phyloP scores from a whole-genome alignment of 208 protist species.

The Wallacemonas collosoma region DNA sequence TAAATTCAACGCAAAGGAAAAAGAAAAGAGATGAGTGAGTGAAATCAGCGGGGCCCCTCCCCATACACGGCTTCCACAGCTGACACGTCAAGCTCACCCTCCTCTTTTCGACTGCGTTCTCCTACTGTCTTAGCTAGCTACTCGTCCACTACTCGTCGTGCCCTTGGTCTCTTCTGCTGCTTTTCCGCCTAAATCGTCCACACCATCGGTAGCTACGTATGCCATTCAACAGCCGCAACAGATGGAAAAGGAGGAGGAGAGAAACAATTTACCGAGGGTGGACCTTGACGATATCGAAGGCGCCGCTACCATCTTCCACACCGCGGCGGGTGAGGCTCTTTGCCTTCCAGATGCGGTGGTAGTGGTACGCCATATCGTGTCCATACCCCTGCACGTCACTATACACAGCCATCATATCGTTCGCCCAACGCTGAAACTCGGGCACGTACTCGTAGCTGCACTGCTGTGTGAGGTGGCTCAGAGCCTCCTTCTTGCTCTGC shows the following conservation, averaged over 20 bases:
- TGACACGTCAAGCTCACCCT: no score
- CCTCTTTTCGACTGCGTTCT: no score
- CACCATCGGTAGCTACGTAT: not conserved
- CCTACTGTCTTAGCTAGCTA: no score
- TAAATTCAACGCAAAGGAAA: no score
- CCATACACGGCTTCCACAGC: no score
- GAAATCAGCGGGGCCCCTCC: no score
- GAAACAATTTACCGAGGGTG: conserved; percentile 51
- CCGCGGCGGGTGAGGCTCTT: conserved; percentile 76
- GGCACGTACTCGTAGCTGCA: conserved; percentile 91
- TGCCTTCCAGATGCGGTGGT: conserved; percentile 91
- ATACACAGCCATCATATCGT: conserved; percentile 92
- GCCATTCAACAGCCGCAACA: not conserved
- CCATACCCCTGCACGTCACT: conserved; percentile 84
- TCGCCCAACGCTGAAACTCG: conserved; percentile 92
- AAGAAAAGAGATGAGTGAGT: no score
- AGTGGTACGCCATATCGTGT: conserved; percentile 92
- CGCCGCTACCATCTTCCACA: conserved; percentile 82
- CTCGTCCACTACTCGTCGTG: no score
- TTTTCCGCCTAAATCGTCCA: no score
- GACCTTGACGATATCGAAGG: conserved; percentile 71
- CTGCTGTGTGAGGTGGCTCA: conserved; percentile 85
- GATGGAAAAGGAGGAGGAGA: not conserved
- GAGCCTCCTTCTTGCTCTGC: conserved; percentile 81
- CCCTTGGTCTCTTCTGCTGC: no score